Evolutionary conservation across 2,329 filamentous ascomycete genomes (phyloP).

Genomic region (Allantophomopsis lycopodina): DNA sequence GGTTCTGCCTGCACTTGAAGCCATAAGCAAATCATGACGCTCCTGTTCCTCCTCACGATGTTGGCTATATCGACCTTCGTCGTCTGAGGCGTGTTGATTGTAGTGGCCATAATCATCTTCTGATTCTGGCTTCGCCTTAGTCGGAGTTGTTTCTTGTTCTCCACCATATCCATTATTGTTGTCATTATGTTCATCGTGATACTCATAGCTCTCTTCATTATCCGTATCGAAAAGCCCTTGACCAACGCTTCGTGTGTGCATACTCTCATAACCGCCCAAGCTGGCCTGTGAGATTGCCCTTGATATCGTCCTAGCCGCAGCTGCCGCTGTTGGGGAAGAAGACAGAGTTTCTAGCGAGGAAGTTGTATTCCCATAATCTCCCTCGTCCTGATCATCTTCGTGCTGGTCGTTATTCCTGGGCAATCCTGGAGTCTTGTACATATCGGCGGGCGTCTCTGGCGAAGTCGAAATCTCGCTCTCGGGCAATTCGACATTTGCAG

Average conservation of each 20-base stretch:
- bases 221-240: slow-evolving; percentile 5
- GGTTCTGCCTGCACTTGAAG: slow-evolving; percentile 24
- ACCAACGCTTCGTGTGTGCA: slow-evolving; percentile 3
- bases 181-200: too few relatives aligned
- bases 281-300: slow-evolving; percentile 33
- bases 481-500: not conserved
- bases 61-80: too few relatives aligned
- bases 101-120: too few relatives aligned
- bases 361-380: slow-evolving; percentile 24
- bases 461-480: slow-evolving; percentile 4
- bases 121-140: too few relatives aligned
- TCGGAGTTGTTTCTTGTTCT: too few relatives aligned
- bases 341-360: slow-evolving; percentile 37
- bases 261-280: slow-evolving; percentile 6
- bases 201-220: slow-evolving; percentile 4
- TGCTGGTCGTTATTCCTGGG: slow-evolving; percentile 4
- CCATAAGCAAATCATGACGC: too few relatives aligned
- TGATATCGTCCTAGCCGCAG: slow-evolving; percentile 37
- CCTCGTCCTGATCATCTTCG: slow-evolving; percentile 4
- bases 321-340: slow-evolving; percentile 42
- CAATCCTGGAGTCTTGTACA: slow-evolving; percentile 12
- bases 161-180: too few relatives aligned
- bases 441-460: slow-evolving; percentile 12
- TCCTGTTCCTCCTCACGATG: too few relatives aligned
- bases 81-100: too few relatives aligned